Base-by-base conservation (phyloP, 768 basidiomycete species). In the Cystobasidium ongulense region DNA sequence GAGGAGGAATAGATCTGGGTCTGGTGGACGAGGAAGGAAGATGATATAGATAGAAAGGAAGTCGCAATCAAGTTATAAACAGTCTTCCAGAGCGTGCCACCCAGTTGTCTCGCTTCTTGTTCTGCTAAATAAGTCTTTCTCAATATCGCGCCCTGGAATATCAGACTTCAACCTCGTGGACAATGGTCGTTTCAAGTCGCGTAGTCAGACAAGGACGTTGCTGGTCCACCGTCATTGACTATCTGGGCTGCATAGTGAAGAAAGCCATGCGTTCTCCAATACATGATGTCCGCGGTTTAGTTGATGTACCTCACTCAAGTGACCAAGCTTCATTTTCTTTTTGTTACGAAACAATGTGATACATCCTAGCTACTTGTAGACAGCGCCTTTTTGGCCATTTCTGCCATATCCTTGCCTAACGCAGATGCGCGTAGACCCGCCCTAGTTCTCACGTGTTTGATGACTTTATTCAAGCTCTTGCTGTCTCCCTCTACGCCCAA, bases 11-110 rank as follows among this genome's bases (percentile, higher is more conserved):
- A 59, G 68, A 25, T 21, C 53, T 29, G 63, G 73, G 25, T 74
- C 70, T 52, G 25, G 39, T 15, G 71, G 74, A 66, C 53, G 61
- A 31, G 74, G 59, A n/a, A 75, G 71, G 38, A 76, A 76, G 52
- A 61, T 76, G 53, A 73, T 76, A 21, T 76, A 36, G 68, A 41
- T 27, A 27, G 11, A 29, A 21, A 64, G 8, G 25, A 64, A 50
- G 8, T 7, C 7, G 39, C 17, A 39, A 39, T 7, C 7, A 7
- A n/a, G n/a, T 29, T 7, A 54, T n/a, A 23, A 8, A 33, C 8
- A 63, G 38, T 25, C 25, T 33, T 61, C 57, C 57, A 25, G 25
- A 61, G 57, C 57, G 11, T n/a, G n/a, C n/a, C n/a, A n/a, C n/a
- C n/a, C n/a, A n/a, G n/a, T n/a, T n/a, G n/a, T n/a, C n/a, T n/a